A percentile compares a stretch with the other conserved stretches of the same genome.
Conservation (phyloP, 2,329 filamentous ascomycete genomes). For the Diaporthe nobilis region DNA sequence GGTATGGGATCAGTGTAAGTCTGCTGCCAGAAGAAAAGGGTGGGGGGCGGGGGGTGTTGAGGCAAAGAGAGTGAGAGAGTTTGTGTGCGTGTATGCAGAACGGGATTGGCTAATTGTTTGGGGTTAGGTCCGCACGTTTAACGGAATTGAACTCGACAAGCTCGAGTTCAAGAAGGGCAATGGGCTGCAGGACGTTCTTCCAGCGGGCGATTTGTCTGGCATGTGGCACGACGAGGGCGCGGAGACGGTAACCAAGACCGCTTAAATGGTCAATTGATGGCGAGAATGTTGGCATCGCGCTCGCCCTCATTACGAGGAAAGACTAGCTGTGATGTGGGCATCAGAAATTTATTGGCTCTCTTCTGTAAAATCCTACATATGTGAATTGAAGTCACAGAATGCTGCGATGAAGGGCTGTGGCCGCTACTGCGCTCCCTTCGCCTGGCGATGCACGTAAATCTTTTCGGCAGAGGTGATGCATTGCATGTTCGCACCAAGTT, state of each 20-base stretch:
- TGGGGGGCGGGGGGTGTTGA: background rate
- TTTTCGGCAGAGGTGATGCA: constrained; percentile 89
- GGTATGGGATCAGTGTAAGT: constrained; percentile 62
- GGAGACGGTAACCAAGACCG: constrained; percentile 29
- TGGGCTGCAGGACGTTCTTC: constrained; percentile 52
- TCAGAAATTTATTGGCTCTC: constrained; percentile 5
- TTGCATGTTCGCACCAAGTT: constrained; percentile 89
- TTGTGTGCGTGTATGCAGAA: background rate
- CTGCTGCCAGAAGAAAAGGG: background rate
- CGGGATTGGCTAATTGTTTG: background rate
- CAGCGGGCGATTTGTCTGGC: constrained; percentile 56
- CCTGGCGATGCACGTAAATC: constrained; percentile 60
- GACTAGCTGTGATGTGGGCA: background rate
- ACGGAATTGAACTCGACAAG: constrained; percentile 57
- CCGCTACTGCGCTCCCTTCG: constrained; percentile 17
- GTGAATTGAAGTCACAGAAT: background rate
- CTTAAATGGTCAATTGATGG: background rate
- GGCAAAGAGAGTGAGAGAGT: background rate
- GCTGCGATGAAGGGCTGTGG: background rate
- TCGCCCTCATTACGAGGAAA: background rate
- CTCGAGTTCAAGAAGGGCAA: constrained; percentile 55
- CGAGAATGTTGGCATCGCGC: background rate
- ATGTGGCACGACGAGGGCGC: constrained; percentile 44
- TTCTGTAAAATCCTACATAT: background rate
- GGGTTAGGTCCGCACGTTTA: constrained; percentile 56